Conservation (phyloP, 192 early-diverging fungal species). For the Coemansia aciculifera region DNA sequence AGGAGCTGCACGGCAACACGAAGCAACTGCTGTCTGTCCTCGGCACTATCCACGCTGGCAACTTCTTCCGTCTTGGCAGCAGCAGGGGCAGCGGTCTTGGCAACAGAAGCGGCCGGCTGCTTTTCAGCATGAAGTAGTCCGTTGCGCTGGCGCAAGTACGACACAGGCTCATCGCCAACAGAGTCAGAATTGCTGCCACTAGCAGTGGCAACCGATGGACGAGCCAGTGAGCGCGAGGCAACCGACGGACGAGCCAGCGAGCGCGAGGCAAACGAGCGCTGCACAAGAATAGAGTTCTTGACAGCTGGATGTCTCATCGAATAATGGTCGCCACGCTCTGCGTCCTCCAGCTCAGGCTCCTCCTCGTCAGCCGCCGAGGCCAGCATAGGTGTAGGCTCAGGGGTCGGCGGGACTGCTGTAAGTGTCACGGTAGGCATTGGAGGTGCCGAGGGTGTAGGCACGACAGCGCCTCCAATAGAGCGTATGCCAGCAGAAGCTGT, state of each 20-base stretch:
- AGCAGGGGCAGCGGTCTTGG: not conserved
- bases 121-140: conserved; percentile 16
- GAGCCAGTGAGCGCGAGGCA: conserved; percentile 14
- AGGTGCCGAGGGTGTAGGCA: conserved; percentile 12
- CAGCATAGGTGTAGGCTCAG: conserved; percentile 2
- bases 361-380: conserved; percentile 6
- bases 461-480: not conserved
- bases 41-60: not conserved
- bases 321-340: conserved; percentile 20
- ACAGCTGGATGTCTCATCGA: conserved; percentile 22
- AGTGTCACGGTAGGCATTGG: not conserved
- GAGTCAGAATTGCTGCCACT: not conserved
- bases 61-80: not conserved
- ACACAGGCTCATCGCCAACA: conserved; percentile 41
- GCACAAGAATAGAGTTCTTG: conserved; percentile 36
- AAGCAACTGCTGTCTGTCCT: conserved; percentile 20
- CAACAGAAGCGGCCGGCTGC: not conserved
- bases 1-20: conserved; percentile 38
- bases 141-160: conserved; percentile 44
- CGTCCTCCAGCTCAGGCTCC: conserved; percentile 48
- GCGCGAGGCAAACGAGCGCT: conserved; percentile 35
- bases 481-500: not conserved
- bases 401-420: not conserved
- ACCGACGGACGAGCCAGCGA: conserved; percentile 3
- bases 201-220: not conserved